Percentiles rank a stretch among this genome's conserved stretches.
These are phyloP conservation scores for Macrocybe gigantea DNA, from an alignment of 768 basidiomycete genomes.

Conservation along the genomic window DNA sequence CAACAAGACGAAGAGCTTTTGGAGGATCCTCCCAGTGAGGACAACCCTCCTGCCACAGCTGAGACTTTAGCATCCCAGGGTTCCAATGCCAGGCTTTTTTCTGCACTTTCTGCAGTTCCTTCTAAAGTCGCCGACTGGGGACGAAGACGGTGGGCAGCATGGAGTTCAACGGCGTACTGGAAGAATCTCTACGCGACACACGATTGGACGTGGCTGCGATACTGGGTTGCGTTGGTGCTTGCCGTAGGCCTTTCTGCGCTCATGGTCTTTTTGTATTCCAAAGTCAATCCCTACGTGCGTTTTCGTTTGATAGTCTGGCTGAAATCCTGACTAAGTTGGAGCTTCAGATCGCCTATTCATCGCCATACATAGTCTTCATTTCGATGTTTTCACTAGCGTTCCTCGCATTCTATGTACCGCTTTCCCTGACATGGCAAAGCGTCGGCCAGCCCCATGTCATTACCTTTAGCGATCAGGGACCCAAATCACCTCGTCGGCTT, in stretches of 20 bases:
- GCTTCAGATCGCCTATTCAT: conserved; percentile 54
- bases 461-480: neutral
- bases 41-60: too few relatives aligned
- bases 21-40: too few relatives aligned
- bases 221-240: conserved; percentile 55
- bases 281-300: conserved; percentile 61
- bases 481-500: neutral
- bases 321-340: neutral
- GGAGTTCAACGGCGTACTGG: too few relatives aligned
- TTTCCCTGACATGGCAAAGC: neutral
- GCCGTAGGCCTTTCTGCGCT: conserved; percentile 38
- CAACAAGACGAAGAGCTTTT: too few relatives aligned
- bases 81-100: too few relatives aligned
- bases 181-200: too few relatives aligned
- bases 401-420: neutral
- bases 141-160: too few relatives aligned
- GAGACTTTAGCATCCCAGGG: too few relatives aligned
- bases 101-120: too few relatives aligned
- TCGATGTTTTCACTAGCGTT: conserved; percentile 16
- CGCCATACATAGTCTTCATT: conserved; percentile 43
- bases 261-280: conserved; percentile 42
- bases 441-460: neutral
- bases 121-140: too few relatives aligned
- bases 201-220: conserved; percentile 40
- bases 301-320: neutral